phyloP scores from a whole-genome alignment of 805 yeast species.

The Candida loeiensis region DNA sequence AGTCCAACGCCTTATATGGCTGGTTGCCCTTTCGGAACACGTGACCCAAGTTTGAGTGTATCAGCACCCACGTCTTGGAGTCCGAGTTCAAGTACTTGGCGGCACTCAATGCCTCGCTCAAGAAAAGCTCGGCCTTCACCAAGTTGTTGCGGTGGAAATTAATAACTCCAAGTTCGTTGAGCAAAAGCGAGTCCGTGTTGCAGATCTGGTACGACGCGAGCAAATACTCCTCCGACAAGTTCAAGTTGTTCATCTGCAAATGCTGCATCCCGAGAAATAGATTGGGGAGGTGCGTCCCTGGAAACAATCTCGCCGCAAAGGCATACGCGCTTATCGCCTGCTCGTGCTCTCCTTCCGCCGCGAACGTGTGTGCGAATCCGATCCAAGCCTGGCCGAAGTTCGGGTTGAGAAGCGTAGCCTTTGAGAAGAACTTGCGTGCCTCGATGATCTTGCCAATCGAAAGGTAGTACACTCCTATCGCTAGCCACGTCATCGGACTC shows the following conservation, averaged over 20 bases:
- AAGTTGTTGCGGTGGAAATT: conserved; percentile 72
- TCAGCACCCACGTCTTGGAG: conserved; percentile 78
- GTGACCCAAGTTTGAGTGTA: conserved; percentile 84
- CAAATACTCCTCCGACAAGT: conserved; percentile 83
- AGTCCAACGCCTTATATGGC: conserved; percentile 62
- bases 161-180: conserved; percentile 94
- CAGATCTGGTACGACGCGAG: conserved; percentile 72
- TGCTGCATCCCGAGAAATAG: conserved; percentile 95
- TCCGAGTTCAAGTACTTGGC: conserved; percentile 70
- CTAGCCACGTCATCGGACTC: conserved; percentile 82
- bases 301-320: conserved; percentile 87
- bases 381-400: conserved; percentile 95
- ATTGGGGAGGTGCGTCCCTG: conserved; percentile 86
- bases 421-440: conserved; percentile 83
- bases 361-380: conserved; percentile 97
- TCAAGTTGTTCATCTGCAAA: conserved; percentile 76
- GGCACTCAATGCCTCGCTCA: conserved; percentile 67
- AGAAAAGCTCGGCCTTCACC: conserved; percentile 62
- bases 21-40: conserved; percentile 69
- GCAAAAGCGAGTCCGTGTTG: conserved; percentile 77
- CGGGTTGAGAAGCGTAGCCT: conserved; percentile 84
- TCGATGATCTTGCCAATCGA: conserved; percentile 69
- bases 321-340: conserved; percentile 97
- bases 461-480: conserved; percentile 87
- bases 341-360: conserved; percentile 97